Percentiles rank a stretch among this genome's conserved stretches.
Conservation (phyloP, 2,329 filamentous ascomycete genomes). For the Plectosphaerella plurivora region DNA sequence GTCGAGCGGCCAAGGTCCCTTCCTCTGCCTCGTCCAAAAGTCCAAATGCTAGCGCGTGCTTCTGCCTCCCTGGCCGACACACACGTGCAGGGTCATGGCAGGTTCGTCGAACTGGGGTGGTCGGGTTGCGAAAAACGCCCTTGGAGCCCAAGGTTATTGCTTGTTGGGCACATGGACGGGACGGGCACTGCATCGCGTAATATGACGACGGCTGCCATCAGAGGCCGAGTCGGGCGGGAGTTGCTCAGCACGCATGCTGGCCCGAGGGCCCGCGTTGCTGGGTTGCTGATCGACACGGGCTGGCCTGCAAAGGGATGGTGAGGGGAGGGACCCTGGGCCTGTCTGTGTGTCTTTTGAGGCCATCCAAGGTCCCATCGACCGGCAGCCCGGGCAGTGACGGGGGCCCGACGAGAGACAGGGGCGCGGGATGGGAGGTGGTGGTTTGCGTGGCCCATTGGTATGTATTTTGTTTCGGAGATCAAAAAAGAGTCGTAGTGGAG, state of each 20-base stretch:
- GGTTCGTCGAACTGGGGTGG: neutral
- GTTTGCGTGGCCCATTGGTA: neutral
- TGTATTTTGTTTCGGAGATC: neutral
- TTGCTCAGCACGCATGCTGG: neutral
- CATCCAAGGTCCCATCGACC: conserved; percentile 49
- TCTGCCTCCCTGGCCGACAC: too few species aligned
- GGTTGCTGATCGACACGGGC: neutral
- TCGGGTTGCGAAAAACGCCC: neutral
- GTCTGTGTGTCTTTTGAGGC: conserved; percentile 35
- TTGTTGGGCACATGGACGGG: neutral
- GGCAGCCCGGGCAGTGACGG: too few species aligned
- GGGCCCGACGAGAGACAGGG: too few species aligned
- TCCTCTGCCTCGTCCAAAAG: neutral
- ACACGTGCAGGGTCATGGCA: neutral
- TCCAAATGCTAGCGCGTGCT: neutral
- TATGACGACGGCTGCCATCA: neutral
- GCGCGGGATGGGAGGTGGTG: too few species aligned
- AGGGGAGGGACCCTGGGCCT: neutral
- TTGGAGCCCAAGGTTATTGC: conserved; percentile 2
- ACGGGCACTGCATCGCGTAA: neutral
- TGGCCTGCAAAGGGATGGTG: neutral
- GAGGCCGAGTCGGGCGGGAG: neutral
- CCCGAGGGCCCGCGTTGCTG: neutral
- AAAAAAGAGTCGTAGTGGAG: neutral
- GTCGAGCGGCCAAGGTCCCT: too few species aligned